These are phyloP conservation scores for Moesziomyces sp. DNA, from an alignment of 1,284 basidiomycete genomes.

Conservation along the genomic window DNA sequence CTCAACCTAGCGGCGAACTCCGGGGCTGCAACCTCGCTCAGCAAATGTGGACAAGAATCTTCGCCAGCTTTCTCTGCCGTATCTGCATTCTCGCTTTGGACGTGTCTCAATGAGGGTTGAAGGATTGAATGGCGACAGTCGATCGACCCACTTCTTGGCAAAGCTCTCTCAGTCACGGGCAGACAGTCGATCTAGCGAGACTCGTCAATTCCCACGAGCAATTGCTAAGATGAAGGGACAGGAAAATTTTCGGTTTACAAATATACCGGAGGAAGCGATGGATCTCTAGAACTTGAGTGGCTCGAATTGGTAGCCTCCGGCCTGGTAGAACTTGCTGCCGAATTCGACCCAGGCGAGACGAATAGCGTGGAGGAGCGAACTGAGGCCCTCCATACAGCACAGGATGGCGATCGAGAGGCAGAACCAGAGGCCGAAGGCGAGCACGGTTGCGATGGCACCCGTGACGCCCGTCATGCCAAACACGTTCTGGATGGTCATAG, in stretches of 20 bases:
- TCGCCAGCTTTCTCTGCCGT: no score
- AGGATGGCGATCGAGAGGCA: conserved; percentile 74
- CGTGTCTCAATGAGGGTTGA: no score
- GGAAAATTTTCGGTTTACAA: not conserved
- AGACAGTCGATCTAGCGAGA: not conserved
- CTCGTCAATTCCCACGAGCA: not conserved
- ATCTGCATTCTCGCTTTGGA: no score
- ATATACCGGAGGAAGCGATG: not conserved
- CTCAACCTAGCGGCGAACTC: no score
- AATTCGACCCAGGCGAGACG: conserved; percentile 98
- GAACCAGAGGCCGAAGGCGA: conserved; percentile 86
- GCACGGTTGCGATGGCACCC: conserved; percentile 73
- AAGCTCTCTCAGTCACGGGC: no score
- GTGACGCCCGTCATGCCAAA: conserved; percentile 70
- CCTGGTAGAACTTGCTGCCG: conserved; percentile 95
- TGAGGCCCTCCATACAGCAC: conserved; percentile 90
- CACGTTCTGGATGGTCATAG: conserved; percentile 66
- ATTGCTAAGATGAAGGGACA: not conserved
- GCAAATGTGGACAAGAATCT: no score
- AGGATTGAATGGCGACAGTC: no score
- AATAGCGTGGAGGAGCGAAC: conserved; percentile 86
- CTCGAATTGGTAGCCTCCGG: conserved; percentile 76
- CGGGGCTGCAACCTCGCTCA: no score
- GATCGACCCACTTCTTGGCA: no score
- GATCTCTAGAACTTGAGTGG: conserved; percentile 54